phyloP scores from a whole-genome alignment of 179 eudicot genomes.

The Corrigiola litoralis region DNA sequence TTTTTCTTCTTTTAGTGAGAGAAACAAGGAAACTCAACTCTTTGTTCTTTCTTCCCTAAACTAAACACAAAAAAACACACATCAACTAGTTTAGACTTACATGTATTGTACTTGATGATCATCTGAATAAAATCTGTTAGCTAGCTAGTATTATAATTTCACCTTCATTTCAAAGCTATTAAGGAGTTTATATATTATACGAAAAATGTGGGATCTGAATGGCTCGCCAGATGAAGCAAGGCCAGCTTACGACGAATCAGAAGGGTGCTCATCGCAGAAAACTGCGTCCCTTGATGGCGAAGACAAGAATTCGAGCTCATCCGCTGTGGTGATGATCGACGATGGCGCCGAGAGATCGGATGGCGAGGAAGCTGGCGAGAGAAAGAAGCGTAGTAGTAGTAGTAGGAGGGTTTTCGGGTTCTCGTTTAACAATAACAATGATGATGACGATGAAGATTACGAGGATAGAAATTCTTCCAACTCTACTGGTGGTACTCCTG shows the following conservation, averaged over 20 bases:
- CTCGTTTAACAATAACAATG: slow-evolving; percentile 25
- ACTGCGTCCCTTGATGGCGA: slow-evolving; percentile 42
- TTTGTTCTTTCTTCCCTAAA: background rate
- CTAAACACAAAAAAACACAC: background rate
- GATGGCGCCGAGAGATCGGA: slow-evolving; percentile 20
- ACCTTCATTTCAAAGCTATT: background rate
- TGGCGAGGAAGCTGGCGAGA: slow-evolving; percentile 21
- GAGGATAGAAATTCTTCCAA: slow-evolving; percentile 17
- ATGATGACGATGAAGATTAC: slow-evolving; percentile 2
- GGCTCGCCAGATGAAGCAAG: slow-evolving; percentile 49
- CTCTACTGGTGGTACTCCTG: slow-evolving; percentile 30
- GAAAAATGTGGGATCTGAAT: slow-evolving; percentile 95
- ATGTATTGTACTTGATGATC: slow-evolving; percentile 5
- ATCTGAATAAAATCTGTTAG: too few species aligned
- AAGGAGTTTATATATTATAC: background rate
- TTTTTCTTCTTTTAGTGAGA: too few species aligned
- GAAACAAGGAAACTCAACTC: slow-evolving; percentile 1
- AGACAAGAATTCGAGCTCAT: slow-evolving; percentile 67
- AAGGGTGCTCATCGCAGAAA: slow-evolving; percentile 38
- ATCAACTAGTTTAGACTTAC: background rate
- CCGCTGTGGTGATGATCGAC: slow-evolving; percentile 44
- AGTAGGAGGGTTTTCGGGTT: slow-evolving; percentile 59
- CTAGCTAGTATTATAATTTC: too few species aligned
- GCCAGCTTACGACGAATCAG: slow-evolving; percentile 31
- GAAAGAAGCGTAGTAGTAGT: slow-evolving; percentile 9